Percentiles rank a stretch among this genome's conserved stretches.
These are phyloP conservation scores for Coemansia sp. DNA, from an alignment of 192 early-diverging fungal species.

Conservation along the genomic window DNA sequence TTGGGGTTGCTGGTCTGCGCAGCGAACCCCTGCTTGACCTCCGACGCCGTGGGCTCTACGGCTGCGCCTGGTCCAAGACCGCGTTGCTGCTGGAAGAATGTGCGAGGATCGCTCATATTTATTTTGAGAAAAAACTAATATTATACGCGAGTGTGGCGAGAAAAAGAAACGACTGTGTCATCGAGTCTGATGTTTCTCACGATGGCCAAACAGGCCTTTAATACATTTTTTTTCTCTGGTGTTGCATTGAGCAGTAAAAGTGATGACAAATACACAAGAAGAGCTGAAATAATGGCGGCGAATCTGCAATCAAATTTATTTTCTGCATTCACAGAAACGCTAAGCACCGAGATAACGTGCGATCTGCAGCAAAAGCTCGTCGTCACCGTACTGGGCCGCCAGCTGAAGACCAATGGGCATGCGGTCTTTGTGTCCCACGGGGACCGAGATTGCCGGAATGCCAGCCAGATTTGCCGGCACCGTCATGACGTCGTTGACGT, in stretches of 20 bases:
- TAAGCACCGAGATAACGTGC: conserved; percentile 14
- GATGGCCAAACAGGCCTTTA: no score
- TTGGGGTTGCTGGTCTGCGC: conserved; percentile 5
- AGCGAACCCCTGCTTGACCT: conserved; percentile 39
- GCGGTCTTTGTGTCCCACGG: conserved; percentile 54
- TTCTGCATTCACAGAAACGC: no score
- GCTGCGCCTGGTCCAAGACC: conserved; percentile 33
- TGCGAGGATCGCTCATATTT: conserved; percentile 5
- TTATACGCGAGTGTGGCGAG: no score
- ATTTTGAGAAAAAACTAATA: no score
- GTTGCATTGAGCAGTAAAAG: neutral
- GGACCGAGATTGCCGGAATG: conserved; percentile 71
- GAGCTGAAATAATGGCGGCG: neutral
- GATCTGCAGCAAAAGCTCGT: conserved; percentile 51
- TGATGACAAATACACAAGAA: neutral
- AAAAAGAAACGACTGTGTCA: no score
- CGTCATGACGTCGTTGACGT: conserved; percentile 87
- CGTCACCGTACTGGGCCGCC: conserved; percentile 84
- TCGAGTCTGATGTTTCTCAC: no score
- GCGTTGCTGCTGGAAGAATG: conserved; percentile 40
- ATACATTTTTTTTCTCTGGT: no score
- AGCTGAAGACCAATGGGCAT: conserved; percentile 85
- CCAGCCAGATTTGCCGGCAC: conserved; percentile 88
- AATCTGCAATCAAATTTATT: neutral
- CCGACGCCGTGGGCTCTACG: conserved; percentile 34